Percentiles rank a stretch among this genome's conserved stretches.
Conservation (phyloP, 306 rosid genomes). For the Rosa persica region DNA sequence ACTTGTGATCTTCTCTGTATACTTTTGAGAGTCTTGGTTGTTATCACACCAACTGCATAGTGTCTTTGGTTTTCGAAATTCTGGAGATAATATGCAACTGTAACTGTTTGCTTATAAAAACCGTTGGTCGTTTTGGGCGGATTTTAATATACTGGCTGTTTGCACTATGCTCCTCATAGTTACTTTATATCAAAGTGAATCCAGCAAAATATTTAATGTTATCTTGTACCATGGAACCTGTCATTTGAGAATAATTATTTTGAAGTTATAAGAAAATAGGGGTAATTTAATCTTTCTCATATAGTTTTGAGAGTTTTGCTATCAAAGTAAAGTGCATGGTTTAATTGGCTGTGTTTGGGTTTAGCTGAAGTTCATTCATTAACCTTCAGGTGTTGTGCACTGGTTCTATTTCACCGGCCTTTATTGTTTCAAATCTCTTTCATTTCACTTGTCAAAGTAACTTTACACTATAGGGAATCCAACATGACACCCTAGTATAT, state of each 20-base stretch:
- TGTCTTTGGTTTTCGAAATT: not conserved
- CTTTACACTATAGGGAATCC: not conserved
- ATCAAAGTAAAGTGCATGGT: not conserved
- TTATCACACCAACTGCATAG: not conserved
- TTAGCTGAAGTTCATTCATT: not conserved
- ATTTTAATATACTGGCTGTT: not conserved
- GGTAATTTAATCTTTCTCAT: not conserved
- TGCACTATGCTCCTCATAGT: not conserved
- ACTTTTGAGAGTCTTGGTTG: not conserved
- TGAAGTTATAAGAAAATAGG: not conserved
- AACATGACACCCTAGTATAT: not conserved
- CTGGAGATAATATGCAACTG: not conserved
- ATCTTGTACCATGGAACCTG: not conserved
- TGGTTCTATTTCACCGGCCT: not conserved
- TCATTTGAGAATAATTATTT: not conserved
- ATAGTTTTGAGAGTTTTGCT: not conserved
- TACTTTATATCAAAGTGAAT: not conserved
- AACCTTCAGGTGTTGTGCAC: not conserved
- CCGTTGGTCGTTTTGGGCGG: not conserved
- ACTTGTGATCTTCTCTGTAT: not conserved
- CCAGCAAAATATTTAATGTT: not conserved
- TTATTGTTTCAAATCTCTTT: not conserved
- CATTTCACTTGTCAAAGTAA: not conserved
- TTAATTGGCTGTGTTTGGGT: not conserved
- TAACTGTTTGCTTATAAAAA: not conserved